Conservation (phyloP, 2,329 filamentous ascomycete genomes). For the Verticillium nonalfalfae region DNA sequence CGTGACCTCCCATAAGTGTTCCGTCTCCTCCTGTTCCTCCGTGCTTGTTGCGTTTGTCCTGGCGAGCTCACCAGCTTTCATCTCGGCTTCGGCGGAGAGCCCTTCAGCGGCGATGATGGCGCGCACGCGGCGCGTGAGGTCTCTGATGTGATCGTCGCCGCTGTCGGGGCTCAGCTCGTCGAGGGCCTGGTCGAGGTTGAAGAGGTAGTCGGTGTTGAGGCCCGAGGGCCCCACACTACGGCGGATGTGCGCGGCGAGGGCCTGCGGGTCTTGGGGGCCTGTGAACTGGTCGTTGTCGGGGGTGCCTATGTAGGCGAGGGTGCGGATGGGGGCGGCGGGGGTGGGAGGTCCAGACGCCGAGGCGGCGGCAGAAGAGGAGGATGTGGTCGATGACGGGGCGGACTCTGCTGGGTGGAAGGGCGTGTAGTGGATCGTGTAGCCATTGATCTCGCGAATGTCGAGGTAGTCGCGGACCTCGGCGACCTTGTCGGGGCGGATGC, state of each 20-base stretch:
- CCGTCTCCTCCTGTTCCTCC: constrained; percentile 52
- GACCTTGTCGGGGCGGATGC: constrained; percentile 67
- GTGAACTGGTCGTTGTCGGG: constrained; percentile 91
- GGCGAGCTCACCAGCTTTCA: constrained; percentile 5
- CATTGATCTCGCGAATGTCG: constrained; percentile 95
- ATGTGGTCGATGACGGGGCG: constrained; percentile 9
- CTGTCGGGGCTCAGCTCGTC: constrained; percentile 67
- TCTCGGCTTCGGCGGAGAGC: background rate
- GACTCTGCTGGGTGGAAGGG: constrained; percentile 62
- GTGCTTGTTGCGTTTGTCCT: constrained; percentile 13
- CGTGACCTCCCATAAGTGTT: constrained; percentile 23
- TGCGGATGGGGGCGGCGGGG: constrained; percentile 47
- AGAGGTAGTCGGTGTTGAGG: constrained; percentile 83
- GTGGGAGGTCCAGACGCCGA: constrained; percentile 32
- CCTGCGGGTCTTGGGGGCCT: constrained; percentile 71
- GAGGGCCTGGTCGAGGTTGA: constrained; percentile 71
- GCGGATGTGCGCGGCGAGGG: constrained; percentile 75
- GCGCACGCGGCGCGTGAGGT: constrained; percentile 69
- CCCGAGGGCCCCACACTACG: constrained; percentile 76
- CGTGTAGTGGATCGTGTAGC: constrained; percentile 89
- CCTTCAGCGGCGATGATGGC: constrained; percentile 41
- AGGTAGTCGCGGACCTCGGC: constrained; percentile 82
- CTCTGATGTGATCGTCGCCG: constrained; percentile 76
- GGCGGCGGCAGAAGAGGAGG: constrained; percentile 17
- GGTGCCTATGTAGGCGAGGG: constrained; percentile 88